These are phyloP conservation scores for Suillus subalutaceus DNA, from an alignment of 768 basidiomycete species.

Conservation along the genomic window DNA sequence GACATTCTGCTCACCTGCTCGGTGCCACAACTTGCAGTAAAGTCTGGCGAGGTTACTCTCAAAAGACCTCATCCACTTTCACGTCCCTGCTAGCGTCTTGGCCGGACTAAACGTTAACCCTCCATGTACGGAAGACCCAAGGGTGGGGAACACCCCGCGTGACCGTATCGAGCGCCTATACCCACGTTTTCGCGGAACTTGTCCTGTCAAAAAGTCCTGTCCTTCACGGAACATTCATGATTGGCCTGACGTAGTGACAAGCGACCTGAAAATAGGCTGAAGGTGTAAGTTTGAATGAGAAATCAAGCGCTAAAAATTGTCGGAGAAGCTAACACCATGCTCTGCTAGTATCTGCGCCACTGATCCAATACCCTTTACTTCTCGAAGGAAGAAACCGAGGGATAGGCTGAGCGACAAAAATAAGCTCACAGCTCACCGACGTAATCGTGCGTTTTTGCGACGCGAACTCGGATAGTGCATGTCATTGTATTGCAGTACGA, in stretches of 20 bases:
- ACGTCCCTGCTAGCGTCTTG: background rate
- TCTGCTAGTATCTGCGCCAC: background rate
- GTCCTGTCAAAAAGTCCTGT: background rate
- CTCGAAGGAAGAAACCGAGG: too few relatives aligned
- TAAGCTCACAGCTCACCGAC: background rate
- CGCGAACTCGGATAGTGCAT: background rate
- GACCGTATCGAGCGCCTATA: background rate
- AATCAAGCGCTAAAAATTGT: background rate
- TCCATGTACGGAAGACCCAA: background rate
- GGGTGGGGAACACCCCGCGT: background rate
- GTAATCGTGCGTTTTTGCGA: too few relatives aligned
- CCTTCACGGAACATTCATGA: background rate
- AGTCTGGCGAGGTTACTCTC: background rate
- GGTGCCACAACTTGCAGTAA: background rate
- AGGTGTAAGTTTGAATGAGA: background rate
- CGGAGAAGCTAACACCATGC: background rate
- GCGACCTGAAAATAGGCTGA: background rate
- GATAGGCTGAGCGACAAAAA: background rate
- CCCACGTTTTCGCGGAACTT: background rate
- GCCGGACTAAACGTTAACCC: background rate
- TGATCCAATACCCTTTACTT: background rate
- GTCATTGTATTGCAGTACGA: background rate
- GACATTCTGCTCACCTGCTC: background rate
- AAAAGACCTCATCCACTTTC: background rate
- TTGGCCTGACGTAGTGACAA: background rate